phyloP scores from a whole-genome alignment of 169 alveolate genomes.

The Plasmodium chabaudi region DNA sequence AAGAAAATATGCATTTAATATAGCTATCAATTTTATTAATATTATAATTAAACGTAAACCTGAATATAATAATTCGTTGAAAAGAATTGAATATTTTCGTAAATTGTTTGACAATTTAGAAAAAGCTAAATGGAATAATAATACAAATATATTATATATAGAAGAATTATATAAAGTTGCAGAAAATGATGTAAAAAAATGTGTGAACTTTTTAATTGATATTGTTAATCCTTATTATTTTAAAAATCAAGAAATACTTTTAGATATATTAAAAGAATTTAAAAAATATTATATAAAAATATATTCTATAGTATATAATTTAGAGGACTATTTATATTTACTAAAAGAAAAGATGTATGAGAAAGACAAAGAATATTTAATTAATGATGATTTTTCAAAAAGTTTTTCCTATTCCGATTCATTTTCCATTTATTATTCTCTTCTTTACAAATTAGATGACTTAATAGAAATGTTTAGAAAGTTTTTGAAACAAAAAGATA shows the following conservation, averaged over 20 bases:
- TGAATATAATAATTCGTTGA: constrained; percentile 36
- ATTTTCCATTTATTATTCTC: constrained; percentile 39
- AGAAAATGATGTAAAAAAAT: constrained; percentile 54
- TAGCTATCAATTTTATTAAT: constrained; percentile 37
- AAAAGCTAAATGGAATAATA: constrained; percentile 40
- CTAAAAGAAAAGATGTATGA: constrained; percentile 46
- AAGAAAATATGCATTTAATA: constrained; percentile 56
- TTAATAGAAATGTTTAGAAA: constrained; percentile 42
- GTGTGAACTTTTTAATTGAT: constrained; percentile 34
- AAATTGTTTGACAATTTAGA: constrained; percentile 28
- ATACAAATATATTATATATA: constrained; percentile 32
- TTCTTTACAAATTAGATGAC: constrained; percentile 40
- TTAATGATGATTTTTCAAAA: constrained; percentile 50
- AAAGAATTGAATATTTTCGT: constrained; percentile 35
- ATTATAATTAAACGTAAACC: constrained; percentile 48
- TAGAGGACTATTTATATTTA: constrained; percentile 56
- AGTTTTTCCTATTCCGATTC: constrained; percentile 27
- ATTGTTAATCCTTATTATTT: constrained; percentile 45
- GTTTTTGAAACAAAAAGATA: background rate
- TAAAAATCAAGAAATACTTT: constrained; percentile 28
- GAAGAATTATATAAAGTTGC: constrained; percentile 53
- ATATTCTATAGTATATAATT: constrained; percentile 43
- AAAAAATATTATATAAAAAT: constrained; percentile 37
- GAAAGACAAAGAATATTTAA: constrained; percentile 10
- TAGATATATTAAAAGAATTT: constrained; percentile 30